Evolutionary conservation across 441 rosid genomes (phyloP).

Genomic region (Pelargonium fulgidum): DNA sequence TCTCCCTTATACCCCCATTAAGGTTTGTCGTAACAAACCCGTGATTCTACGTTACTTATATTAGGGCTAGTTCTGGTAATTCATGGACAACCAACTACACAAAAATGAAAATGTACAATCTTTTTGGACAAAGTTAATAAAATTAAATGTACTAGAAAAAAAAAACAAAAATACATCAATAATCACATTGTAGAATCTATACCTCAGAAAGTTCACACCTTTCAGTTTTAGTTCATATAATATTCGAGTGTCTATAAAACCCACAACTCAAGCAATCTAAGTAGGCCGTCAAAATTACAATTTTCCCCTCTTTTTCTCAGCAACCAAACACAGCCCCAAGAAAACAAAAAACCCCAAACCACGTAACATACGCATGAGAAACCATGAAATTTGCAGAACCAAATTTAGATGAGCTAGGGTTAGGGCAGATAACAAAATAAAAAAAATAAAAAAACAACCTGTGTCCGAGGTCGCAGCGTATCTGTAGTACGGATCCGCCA

Average conservation of each 20-base stretch:
- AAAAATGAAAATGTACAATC: too few relatives aligned
- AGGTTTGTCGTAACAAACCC: too few relatives aligned
- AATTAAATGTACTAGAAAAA: too few relatives aligned
- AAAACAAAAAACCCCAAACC: background rate
- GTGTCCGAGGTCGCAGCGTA: conserved; percentile 27
- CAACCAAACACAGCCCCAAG: background rate
- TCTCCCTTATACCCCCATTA: too few relatives aligned
- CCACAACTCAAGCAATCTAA: background rate
- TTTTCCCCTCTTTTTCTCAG: background rate
- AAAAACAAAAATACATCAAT: too few relatives aligned
- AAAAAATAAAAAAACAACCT: conserved; percentile 32
- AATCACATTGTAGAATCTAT: too few relatives aligned
- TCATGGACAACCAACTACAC: too few relatives aligned
- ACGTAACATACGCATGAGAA: background rate
- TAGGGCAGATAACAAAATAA: background rate
- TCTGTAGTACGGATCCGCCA: conserved; percentile 36
- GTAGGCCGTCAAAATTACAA: background rate
- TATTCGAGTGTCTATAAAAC: background rate
- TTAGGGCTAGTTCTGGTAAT: too few relatives aligned
- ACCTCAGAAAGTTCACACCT: too few relatives aligned
- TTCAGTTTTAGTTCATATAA: background rate
- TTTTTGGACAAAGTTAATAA: too few relatives aligned
- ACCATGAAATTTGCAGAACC: background rate
- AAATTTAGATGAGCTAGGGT: background rate
- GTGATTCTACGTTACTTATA: too few relatives aligned